phyloP scores from a whole-genome alignment of 2,329 filamentous ascomycete species.

The Claviceps humidiphila region DNA sequence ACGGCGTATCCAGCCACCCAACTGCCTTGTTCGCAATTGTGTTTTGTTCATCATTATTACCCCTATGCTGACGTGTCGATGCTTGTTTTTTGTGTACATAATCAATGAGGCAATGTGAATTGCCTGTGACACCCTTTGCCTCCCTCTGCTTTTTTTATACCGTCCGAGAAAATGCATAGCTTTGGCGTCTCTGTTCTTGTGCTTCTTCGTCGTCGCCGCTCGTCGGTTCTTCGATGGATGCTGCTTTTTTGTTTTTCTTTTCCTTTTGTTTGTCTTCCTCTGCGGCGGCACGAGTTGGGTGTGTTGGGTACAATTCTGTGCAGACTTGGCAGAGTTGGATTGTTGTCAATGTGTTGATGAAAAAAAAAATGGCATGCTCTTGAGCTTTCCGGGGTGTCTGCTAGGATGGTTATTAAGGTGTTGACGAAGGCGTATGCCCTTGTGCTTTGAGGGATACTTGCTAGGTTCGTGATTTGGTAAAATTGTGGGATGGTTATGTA shows the following conservation, averaged over 20 bases:
- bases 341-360: not conserved
- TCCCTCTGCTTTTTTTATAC: not conserved
- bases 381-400: not conserved
- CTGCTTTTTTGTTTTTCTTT: not conserved
- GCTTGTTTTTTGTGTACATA: conserved; percentile 3
- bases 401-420: too few species aligned
- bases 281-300: not conserved
- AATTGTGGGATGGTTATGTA: too few species aligned
- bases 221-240: conserved; percentile 1
- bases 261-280: too few species aligned
- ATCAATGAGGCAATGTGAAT: not conserved
- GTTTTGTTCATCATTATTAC: not conserved
- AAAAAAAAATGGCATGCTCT: not conserved
- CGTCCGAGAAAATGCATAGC: not conserved
- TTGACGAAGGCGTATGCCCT: too few species aligned
- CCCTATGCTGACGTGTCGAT: not conserved
- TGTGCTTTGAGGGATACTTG: too few species aligned
- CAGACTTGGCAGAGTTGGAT: not conserved
- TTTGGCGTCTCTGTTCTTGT: not conserved
- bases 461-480: too few species aligned
- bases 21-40: not conserved
- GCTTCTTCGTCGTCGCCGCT: too few species aligned
- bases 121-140: not conserved
- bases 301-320: not conserved
- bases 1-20: not conserved